These are phyloP conservation scores for Trichothecium sympodiale DNA, from an alignment of 2,329 filamentous ascomycete genomes.

Conservation along the genomic window DNA sequence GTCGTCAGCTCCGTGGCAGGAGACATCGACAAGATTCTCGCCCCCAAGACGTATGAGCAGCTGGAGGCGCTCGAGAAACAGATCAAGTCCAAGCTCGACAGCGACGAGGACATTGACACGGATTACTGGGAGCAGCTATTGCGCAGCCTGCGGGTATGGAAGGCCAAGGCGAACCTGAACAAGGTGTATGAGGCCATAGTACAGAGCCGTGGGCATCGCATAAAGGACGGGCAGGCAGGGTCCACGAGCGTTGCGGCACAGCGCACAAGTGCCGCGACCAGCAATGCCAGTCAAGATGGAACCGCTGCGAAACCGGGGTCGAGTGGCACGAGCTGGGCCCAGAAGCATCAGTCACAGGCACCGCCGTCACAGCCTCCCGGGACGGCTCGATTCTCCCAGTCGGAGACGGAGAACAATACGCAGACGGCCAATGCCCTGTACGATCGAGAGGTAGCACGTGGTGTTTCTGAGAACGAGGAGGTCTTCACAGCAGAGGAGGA, in stretches of 20 bases:
- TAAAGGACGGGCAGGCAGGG: slow-evolving; percentile 49
- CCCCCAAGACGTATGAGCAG: slow-evolving; percentile 76
- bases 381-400: slow-evolving; percentile 57
- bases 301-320: no score
- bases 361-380: slow-evolving; percentile 29
- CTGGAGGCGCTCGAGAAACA: slow-evolving; percentile 79
- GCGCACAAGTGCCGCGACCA: no score
- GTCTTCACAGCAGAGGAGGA: slow-evolving; percentile 87
- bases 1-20: slow-evolving; percentile 72
- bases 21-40: slow-evolving; percentile 80
- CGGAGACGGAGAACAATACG: slow-evolving; percentile 68
- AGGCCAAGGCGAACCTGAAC: slow-evolving; percentile 76
- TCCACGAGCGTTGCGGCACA: no score
- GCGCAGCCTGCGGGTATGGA: slow-evolving; percentile 76
- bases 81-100: slow-evolving; percentile 74
- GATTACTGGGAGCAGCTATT: slow-evolving; percentile 97
- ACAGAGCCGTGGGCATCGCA: slow-evolving; percentile 52
- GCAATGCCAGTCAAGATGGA: no score
- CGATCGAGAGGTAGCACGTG: slow-evolving; percentile 84
- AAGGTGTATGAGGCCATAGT: slow-evolving; percentile 69
- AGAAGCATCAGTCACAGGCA: not conserved
- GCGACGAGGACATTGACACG: slow-evolving; percentile 84
- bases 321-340: not conserved
- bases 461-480: slow-evolving; percentile 88
- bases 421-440: slow-evolving; percentile 81